A percentile compares a stretch with the other conserved stretches of the same genome.
phyloP scores from a whole-genome alignment of 164 flowering plant genomes.

The Euptelea pleiosperma region DNA sequence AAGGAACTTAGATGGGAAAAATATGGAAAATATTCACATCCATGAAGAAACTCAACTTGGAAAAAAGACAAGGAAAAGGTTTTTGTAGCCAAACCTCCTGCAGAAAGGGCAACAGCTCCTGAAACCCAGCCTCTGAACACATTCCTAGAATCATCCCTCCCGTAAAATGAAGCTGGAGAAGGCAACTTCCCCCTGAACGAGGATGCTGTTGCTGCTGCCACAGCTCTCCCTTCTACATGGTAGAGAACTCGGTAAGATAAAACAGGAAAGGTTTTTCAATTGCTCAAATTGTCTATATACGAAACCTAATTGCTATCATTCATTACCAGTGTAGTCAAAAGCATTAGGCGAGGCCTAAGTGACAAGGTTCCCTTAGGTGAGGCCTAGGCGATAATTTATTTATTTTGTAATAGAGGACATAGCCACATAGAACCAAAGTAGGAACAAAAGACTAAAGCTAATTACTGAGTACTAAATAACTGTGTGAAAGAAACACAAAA shows the following conservation, averaged over 20 bases:
- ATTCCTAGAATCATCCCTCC: constrained; percentile 40
- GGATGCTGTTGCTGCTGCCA: constrained; percentile 64
- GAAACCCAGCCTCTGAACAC: constrained; percentile 62
- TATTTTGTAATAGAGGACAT: too few species aligned
- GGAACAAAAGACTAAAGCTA: too few species aligned
- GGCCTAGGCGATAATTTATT: neutral
- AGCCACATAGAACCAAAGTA: too few species aligned
- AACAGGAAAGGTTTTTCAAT: neutral
- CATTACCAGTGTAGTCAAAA: neutral
- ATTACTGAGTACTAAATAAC: too few species aligned
- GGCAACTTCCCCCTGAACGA: constrained; percentile 47
- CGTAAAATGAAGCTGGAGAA: constrained; percentile 40
- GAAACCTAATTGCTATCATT: neutral
- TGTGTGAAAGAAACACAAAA: too few species aligned
- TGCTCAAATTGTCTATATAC: neutral
- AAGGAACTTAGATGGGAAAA: neutral
- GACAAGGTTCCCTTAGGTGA: neutral
- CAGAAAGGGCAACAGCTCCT: constrained; percentile 71
- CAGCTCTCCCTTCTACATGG: constrained; percentile 65
- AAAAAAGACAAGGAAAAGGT: neutral
- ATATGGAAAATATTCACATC: neutral
- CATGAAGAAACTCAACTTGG: neutral
- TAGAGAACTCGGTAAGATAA: constrained; percentile 1
- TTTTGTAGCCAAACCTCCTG: constrained; percentile 63
- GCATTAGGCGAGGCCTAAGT: neutral